A percentile compares a stretch with the other conserved stretches of the same genome.
Evolutionary conservation across 371 early-diverging fungal species (phyloP).

Genomic region (Mucor racemosus): DNA sequence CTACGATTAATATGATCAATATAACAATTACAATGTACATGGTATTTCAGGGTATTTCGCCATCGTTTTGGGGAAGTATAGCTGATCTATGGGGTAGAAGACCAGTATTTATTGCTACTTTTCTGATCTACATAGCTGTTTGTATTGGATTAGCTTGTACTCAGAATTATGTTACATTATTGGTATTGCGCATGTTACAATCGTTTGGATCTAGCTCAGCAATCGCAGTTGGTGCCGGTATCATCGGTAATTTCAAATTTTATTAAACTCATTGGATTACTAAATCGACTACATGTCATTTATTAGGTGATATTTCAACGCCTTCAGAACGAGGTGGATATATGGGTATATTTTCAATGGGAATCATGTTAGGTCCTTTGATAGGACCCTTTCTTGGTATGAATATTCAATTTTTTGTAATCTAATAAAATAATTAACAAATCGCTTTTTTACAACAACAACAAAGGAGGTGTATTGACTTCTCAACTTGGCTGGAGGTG

Average conservation of each 20-base stretch:
- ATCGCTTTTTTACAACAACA: too few species aligned
- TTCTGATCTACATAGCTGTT: conserved; percentile 56
- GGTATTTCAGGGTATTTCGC: conserved; percentile 36
- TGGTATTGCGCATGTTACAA: conserved; percentile 64
- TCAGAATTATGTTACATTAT: conserved; percentile 48
- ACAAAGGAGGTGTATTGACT: conserved; percentile 21
- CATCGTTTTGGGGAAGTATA: conserved; percentile 63
- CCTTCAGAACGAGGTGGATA: conserved; percentile 61
- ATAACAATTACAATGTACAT: conserved; percentile 36
- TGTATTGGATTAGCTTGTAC: conserved; percentile 63
- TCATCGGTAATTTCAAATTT: conserved; percentile 7
- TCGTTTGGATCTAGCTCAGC: conserved; percentile 67
- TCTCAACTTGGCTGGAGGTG: conserved; percentile 26
- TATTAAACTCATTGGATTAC: too few species aligned
- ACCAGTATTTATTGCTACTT: conserved; percentile 59
- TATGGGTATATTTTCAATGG: conserved; percentile 64
- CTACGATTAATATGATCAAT: conserved; percentile 25
- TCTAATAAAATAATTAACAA: background rate
- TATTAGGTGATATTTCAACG: conserved; percentile 1
- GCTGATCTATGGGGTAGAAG: conserved; percentile 65
- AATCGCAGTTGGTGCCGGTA: conserved; percentile 49
- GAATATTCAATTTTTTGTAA: background rate
- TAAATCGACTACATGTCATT: conserved; percentile 3
- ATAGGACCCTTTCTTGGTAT: conserved; percentile 44
- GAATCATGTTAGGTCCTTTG: conserved; percentile 50